Evolutionary conservation across 2,329 filamentous ascomycete species (phyloP).

Genomic region (Penicillium sp.): DNA sequence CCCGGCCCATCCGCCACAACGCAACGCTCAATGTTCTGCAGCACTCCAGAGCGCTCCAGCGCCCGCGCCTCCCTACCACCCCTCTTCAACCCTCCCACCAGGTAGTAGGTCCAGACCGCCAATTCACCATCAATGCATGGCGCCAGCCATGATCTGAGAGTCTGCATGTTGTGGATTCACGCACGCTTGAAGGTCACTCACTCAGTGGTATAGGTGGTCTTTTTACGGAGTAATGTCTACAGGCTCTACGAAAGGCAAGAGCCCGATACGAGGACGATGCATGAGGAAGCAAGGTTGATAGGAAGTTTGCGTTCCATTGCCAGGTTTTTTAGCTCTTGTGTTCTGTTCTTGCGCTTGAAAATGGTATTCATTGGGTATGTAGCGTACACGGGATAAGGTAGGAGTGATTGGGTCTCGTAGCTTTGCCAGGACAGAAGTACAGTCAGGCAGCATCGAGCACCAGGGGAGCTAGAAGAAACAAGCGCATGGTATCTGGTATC

Average conservation of each 20-base stretch:
- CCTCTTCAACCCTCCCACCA: not conserved
- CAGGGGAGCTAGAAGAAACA: slow-evolving; percentile 16
- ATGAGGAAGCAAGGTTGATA: slow-evolving; percentile 7
- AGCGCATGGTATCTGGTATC: slow-evolving; percentile 41
- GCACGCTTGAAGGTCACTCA: not conserved
- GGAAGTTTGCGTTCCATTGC: slow-evolving; percentile 16
- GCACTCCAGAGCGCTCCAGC: slow-evolving; percentile 7
- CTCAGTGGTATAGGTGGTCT: not conserved
- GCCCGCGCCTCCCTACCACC: not conserved
- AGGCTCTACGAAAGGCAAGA: not conserved
- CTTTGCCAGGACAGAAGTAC: not conserved
- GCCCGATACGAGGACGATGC: slow-evolving; percentile 13
- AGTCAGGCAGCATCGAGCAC: slow-evolving; percentile 12
- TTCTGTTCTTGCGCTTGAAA: slow-evolving; percentile 10
- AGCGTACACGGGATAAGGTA: slow-evolving; percentile 30
- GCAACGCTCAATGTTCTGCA: not conserved
- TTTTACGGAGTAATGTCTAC: not conserved
- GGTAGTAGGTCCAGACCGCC: slow-evolving; percentile 28
- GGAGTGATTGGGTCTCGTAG: not conserved
- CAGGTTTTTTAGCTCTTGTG: slow-evolving; percentile 17
- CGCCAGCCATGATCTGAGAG: slow-evolving; percentile 19
- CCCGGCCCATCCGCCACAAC: not conserved
- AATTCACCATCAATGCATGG: slow-evolving; percentile 26
- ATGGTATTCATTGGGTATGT: slow-evolving; percentile 19
- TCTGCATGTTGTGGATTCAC: slow-evolving; percentile 16